phyloP scores from a whole-genome alignment of 306 rosid species.

The Sicyos edulis region DNA sequence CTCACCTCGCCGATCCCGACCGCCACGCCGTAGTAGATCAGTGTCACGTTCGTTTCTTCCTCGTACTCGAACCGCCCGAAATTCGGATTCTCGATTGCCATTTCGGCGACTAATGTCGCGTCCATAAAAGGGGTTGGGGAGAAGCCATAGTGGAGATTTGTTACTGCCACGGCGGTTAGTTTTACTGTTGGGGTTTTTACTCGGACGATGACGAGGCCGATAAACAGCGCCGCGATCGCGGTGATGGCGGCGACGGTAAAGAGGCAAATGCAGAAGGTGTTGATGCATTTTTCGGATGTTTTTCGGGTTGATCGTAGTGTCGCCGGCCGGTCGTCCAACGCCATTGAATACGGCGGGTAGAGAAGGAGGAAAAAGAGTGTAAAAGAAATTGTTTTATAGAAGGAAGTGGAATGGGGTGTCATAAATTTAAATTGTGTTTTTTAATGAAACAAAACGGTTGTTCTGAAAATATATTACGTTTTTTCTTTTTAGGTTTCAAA shows the following conservation, averaged over 20 bases:
- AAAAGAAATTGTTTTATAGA: background rate
- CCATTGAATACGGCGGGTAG: background rate
- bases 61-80: slow-evolving; percentile 14
- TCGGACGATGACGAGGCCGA: slow-evolving; percentile 6
- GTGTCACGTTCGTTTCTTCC: background rate
- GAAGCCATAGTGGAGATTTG: slow-evolving; percentile 12
- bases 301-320: background rate
- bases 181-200: background rate
- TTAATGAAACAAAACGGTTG: background rate
- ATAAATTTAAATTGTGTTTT: background rate
- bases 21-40: slow-evolving; percentile 5
- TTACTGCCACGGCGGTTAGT: background rate
- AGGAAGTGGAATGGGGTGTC: background rate
- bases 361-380: background rate
- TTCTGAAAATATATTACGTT: background rate
- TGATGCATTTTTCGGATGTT: background rate
- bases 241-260: background rate
- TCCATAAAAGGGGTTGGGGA: slow-evolving; percentile 9
- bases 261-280: slow-evolving; percentile 16
- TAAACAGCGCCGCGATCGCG: background rate
- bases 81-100: background rate
- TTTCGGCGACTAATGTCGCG: slow-evolving; percentile 4
- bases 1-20: slow-evolving; percentile 11
- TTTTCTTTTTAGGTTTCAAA: slow-evolving; percentile 2
- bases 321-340: background rate